Evolutionary conservation across 106 monocot genomes (phyloP), one percentile per base, ranked within the genome.

Genomic region (Dioscorea dumetorum): DNA sequence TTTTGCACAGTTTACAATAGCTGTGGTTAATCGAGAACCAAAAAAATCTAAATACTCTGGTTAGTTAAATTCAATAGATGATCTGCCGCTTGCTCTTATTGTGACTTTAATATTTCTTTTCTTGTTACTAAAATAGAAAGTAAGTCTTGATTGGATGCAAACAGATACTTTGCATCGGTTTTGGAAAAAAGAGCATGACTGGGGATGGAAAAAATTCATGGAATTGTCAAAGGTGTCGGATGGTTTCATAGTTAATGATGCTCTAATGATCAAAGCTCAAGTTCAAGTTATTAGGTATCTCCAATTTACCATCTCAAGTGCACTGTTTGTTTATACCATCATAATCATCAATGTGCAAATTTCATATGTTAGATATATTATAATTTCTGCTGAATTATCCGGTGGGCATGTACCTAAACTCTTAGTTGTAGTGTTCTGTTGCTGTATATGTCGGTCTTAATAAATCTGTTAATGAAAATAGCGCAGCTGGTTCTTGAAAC

Each of bases 161-260:
- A 61, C 78, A 97, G 91, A 97, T 82, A 91, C 95, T 23, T 77
- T 97, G 51, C 95, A 97, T 52, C 81, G 86, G 2, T 97, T 97
- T 72, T 91, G 95, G 85, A 97, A 97, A 67, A 91, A 95, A 73
- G 95, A 97, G 68, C 95, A 97, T 74, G 91, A 95, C 61, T 95
- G 95, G 95, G 95, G 95, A 2, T 95, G 95, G 95, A 95, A 95
- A 76, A 95, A 95, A 51, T 95, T 95, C 69, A 91, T 95, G 83
- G 91, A 95, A 73, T 58, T 91, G 16, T 79, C 85, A 51, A 91
- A 88, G 78, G 74, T 97, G 8, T 57, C 70, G n/a, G 95, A 97
- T 51, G 95, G 91, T 13, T 97, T 91, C 80, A 62, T 97, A 72
- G 85, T 78, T 60, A 71, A 69, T 31, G 95, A 91, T 54, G 79